phyloP scores from a whole-genome alignment of 2,329 filamentous ascomycete genomes.

The Diaporthe capsici region DNA sequence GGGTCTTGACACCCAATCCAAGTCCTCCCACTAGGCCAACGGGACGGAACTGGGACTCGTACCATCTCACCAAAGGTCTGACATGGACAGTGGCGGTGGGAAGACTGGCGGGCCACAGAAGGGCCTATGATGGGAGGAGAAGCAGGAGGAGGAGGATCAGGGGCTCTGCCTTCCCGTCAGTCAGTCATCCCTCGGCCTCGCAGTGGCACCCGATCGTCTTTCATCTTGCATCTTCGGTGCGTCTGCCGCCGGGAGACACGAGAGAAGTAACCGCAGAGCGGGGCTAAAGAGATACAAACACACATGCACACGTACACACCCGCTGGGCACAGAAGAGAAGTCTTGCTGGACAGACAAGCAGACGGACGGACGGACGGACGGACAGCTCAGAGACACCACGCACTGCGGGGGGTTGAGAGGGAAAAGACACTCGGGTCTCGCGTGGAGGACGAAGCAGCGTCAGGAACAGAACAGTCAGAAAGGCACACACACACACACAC shows the following conservation, averaged over 20 bases:
- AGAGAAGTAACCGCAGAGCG: neutral
- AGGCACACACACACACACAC: neutral
- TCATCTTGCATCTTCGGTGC: slow-evolving; percentile 40
- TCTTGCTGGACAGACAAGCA: neutral
- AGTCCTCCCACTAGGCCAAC: neutral
- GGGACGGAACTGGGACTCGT: neutral
- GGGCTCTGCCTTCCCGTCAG: neutral
- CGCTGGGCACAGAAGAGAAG: neutral
- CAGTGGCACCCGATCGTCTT: slow-evolving; percentile 39
- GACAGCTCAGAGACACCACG: slow-evolving; percentile 14
- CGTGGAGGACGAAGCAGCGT: neutral
- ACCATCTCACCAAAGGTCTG: slow-evolving; percentile 16
- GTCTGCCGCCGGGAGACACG: slow-evolving; percentile 30
- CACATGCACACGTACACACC: neutral
- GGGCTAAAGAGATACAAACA: neutral
- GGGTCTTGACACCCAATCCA: slow-evolving; percentile 28
- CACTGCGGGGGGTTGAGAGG: neutral
- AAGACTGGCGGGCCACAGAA: neutral
- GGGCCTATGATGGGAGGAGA: neutral
- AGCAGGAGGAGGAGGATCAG: neutral
- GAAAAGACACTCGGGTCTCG: neutral
- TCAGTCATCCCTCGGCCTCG: slow-evolving; percentile 19
- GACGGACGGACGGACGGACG: neutral
- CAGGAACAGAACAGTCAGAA: neutral
- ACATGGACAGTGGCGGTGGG: slow-evolving; percentile 17